phyloP scores from a whole-genome alignment of 1,284 basidiomycete genomes.

The Schizopora paradoxa region DNA sequence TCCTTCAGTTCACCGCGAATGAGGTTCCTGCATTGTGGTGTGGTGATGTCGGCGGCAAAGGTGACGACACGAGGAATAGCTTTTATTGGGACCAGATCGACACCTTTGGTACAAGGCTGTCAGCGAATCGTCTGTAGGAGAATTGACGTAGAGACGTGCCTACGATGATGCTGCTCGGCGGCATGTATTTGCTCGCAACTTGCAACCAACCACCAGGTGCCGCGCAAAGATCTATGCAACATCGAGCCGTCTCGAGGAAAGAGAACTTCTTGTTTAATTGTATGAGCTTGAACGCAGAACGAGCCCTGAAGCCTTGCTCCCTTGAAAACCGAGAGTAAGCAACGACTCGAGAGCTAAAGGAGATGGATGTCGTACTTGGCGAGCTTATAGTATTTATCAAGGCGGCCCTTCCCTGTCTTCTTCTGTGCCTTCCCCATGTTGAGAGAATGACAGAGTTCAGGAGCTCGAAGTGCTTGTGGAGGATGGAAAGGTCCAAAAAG shows the following conservation, averaged over 20 bases:
- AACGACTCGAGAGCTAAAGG: conserved; percentile 4
- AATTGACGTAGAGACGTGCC: conserved; percentile 52
- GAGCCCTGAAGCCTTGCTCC: conserved; percentile 98
- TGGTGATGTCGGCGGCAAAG: conserved; percentile 95
- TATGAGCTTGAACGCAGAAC: conserved; percentile 99
- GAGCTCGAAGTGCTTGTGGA: not conserved
- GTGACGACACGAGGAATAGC: conserved; percentile 93
- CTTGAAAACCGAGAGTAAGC: conserved; percentile 35
- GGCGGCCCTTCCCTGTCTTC: conserved; percentile 91
- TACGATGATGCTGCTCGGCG: conserved; percentile 89
- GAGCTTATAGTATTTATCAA: conserved; percentile 94
- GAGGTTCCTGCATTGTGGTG: conserved; percentile 82
- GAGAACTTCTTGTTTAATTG: conserved; percentile 98
- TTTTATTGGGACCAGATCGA: conserved; percentile 95
- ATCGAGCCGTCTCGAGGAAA: conserved; percentile 87
- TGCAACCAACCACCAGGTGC: conserved; percentile 99
- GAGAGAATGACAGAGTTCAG: not conserved
- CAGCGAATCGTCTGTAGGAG: conserved; percentile 5
- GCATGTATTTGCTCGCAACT: conserved; percentile 98
- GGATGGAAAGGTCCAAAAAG: no score
- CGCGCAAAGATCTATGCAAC: conserved; percentile 97
- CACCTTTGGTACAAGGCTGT: conserved; percentile 45
- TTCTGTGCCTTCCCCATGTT: conserved; percentile 76
- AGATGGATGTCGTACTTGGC: conserved; percentile 62
- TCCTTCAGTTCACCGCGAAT: conserved; percentile 91